phyloP scores from a whole-genome alignment of 768 basidiomycete genomes.

The Suillus clintonianus region DNA sequence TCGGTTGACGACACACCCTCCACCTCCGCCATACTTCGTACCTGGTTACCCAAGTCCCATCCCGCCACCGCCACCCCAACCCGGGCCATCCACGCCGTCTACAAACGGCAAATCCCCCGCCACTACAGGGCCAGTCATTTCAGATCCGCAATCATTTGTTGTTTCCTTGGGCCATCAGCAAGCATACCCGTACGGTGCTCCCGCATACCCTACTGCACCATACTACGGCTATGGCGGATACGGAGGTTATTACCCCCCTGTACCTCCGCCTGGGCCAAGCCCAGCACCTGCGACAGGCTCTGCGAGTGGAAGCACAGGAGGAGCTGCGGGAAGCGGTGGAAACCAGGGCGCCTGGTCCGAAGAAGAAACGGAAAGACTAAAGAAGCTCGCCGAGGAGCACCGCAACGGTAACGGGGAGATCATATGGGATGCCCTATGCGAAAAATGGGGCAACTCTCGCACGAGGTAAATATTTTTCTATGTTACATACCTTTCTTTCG shows the following conservation, averaged over 20 bases:
- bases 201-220: slow-evolving; percentile 59
- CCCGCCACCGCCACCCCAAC: slow-evolving; percentile 32
- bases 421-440: slow-evolving; percentile 79
- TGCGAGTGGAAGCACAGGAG: slow-evolving; percentile 19
- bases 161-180: slow-evolving; percentile 64
- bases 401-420: slow-evolving; percentile 49
- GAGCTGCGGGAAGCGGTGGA: slow-evolving; percentile 35
- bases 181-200: slow-evolving; percentile 35
- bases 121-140: slow-evolving; percentile 53
- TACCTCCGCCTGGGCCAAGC: slow-evolving; percentile 25
- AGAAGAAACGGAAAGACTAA: slow-evolving; percentile 71
- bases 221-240: slow-evolving; percentile 60
- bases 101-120: slow-evolving; percentile 35
- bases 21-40: slow-evolving; percentile 55
- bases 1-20: slow-evolving; percentile 65
- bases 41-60: slow-evolving; percentile 38
- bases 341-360: slow-evolving; percentile 80
- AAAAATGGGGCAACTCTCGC: slow-evolving; percentile 71
- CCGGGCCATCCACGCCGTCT: slow-evolving; percentile 31
- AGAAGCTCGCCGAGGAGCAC: slow-evolving; percentile 69
- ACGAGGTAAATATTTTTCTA: slow-evolving; percentile 53
- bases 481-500: neutral
- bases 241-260: slow-evolving; percentile 33
- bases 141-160: slow-evolving; percentile 72
- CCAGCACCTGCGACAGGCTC: slow-evolving; percentile 24